Evolutionary conservation across 768 basidiomycete species (phyloP), one percentile per base, ranked within the genome.

Genomic region (Tulasnella sp.): DNA sequence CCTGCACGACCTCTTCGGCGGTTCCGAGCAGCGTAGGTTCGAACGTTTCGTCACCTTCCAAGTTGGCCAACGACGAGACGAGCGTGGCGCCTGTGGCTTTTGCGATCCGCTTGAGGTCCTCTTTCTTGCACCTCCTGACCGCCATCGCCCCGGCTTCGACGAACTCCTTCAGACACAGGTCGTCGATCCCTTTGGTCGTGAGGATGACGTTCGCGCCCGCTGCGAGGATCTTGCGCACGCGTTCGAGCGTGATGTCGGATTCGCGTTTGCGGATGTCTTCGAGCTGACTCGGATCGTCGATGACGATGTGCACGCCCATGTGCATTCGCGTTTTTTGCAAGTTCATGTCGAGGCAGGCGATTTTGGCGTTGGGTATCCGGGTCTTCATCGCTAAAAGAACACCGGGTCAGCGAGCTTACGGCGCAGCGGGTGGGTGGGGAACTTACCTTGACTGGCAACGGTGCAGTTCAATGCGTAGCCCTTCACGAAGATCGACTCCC

Each of bases 131-230:
- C 76, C 97, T 86, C 75, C 97, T 89, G 65, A 98, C 97, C 59
- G 95, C 97, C 91, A 98, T 98, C 0, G 96, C 96, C 44, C 97
- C 97, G 22, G 95, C 95, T 81, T 99, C 97, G 63, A 98, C 92
- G 77, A 98, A 99, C 81, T 98, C 97, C 80, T 99, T 99, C 76
- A 98, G 82, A 80, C 95, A 98, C 19, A 98, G 84, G 79, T 99
- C 97, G 77, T 99, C 97, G 76, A 98, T 99, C 41, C 97, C 97
- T 81, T 98, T 98, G 14, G 97, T 98, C 16, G 97, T 99, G 71
- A 98, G 82, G 47, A 98, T 88, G 74, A 98, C 97, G 78, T 98
- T 98, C 37, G 97, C 97, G 39, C 97, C 97, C 16, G 96, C 86
- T 5, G 90, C 94, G 74, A 99, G 84, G 77, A 98, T 95, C 84